Base-by-base conservation (phyloP, 805 yeast species). In the Brettanomyces bruxellensis region DNA sequence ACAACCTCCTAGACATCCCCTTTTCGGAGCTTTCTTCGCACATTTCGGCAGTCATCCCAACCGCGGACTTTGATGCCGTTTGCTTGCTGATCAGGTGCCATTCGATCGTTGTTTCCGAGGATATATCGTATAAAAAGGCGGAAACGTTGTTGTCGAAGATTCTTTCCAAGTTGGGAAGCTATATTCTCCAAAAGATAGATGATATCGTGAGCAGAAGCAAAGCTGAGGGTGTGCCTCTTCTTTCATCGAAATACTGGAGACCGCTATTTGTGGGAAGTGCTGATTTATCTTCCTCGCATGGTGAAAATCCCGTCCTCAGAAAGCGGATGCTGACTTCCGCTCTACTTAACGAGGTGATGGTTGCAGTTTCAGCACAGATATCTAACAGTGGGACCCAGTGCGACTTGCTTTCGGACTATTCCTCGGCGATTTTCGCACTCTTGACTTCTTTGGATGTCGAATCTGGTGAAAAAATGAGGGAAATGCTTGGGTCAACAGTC, bases 151-250 rank as follows among this genome's bases (percentile, higher is more conserved):
- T 74, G 1, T 56, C 72, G 30, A 65, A 59, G 3, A 49, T 76
- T 2, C 47, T 74, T n/a, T 64, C 75, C 1, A 71, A 70, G 45
- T 50, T 74, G 45, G 80, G 81, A 0, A 69, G 71, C 44, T 75
- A 67, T 50, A 40, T 59, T 7, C 41, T 57, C 12, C 65, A 63
- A 30, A 57, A 44, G 28, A 38, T 45, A 7, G 34, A 43, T 8
- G 14, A 22, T 1, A n/a, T 34, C 24, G 18, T 18, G 18, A 18
- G 25, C 24, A 11, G 44, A 41, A 23, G 12, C 24, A 5, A 24
- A 41, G 14, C 38, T n/a, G 42, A 49, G 23, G 41, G 43, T 24
- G 38, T 57, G 18, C 35, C 47, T n/a, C 34, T 61, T 5, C 45
- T 56, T n/a, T 45, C 41, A 4, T 13, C 25, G 3, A 63, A 61